phyloP scores from a whole-genome alignment of 1,139 yeast species.

The Sugiyamaella grinbergsii region DNA sequence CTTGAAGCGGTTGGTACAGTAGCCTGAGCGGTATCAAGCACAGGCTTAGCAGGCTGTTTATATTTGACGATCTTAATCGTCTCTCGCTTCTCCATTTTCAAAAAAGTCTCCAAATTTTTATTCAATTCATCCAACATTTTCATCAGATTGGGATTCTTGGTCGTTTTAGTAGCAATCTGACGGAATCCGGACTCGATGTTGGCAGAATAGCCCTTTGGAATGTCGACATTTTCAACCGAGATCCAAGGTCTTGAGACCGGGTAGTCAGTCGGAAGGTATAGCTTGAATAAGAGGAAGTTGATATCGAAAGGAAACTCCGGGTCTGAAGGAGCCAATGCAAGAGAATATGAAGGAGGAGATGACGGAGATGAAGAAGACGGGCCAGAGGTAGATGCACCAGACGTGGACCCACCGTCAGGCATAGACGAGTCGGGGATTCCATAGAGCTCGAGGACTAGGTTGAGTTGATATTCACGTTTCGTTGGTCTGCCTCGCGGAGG shows the following conservation, averaged over 20 bases:
- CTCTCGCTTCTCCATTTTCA: constrained; percentile 60
- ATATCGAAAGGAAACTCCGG: constrained; percentile 76
- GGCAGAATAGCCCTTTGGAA: constrained; percentile 70
- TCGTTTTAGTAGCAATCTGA: constrained; percentile 50
- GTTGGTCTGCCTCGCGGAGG: not conserved
- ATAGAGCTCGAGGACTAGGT: constrained; percentile 14
- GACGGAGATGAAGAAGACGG: not conserved
- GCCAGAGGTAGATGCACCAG: constrained; percentile 1
- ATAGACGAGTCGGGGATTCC: constrained; percentile 15
- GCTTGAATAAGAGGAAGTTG: constrained; percentile 51
- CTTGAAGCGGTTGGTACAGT: too few species aligned
- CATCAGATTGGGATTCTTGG: constrained; percentile 44
- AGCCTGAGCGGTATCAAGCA: too few species aligned
- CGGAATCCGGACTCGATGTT: constrained; percentile 68
- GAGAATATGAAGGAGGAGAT: constrained; percentile 7
- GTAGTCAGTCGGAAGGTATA: constrained; percentile 58
- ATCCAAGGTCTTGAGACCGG: constrained; percentile 48
- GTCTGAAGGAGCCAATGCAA: constrained; percentile 53
- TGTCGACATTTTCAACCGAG: constrained; percentile 60
- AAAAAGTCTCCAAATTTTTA: constrained; percentile 56
- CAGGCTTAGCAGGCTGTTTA: constrained; percentile 3
- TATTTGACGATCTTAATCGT: constrained; percentile 53
- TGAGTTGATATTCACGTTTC: constrained; percentile 15
- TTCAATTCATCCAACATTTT: constrained; percentile 61
- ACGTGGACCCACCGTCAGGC: not conserved